Percentiles rank a stretch among this genome's conserved stretches.
phyloP scores from a whole-genome alignment of 2,329 filamentous ascomycete species.

The Lachnellula occidentalis region DNA sequence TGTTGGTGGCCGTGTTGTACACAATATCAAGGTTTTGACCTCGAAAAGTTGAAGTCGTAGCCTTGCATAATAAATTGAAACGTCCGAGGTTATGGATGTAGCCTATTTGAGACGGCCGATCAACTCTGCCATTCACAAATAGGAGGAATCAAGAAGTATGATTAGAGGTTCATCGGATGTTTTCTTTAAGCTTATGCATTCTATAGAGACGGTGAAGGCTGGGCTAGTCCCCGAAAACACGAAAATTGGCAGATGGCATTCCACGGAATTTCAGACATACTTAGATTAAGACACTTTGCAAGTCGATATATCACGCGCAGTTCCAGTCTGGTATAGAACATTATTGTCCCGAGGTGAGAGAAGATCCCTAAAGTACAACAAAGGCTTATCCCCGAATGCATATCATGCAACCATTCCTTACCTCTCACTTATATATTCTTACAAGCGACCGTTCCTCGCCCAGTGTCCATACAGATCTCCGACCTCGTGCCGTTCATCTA shows the following conservation, averaged over 20 bases:
- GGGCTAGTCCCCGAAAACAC: too few species aligned
- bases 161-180: too few species aligned
- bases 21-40: not conserved
- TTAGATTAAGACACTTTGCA: too few species aligned
- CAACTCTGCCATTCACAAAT: not conserved
- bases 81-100: not conserved
- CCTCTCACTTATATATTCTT: conserved; percentile 19
- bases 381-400: conserved; percentile 19
- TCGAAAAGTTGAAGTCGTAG: conserved; percentile 4
- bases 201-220: too few species aligned
- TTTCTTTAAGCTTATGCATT: too few species aligned
- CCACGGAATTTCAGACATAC: too few species aligned
- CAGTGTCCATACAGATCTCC: conserved; percentile 6
- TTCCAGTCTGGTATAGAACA: conserved; percentile 3
- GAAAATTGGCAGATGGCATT: too few species aligned
- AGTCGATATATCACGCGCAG: not conserved
- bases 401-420: conserved; percentile 18
- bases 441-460: conserved; percentile 21
- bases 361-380: conserved; percentile 30
- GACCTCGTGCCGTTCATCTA: not conserved
- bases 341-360: conserved; percentile 26
- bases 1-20: not conserved
- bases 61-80: conserved; percentile 9
- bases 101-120: not conserved
- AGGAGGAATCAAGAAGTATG: not conserved